Percentiles rank a stretch among this genome's conserved stretches.
Conservation (phyloP, 495 filamentous ascomycete genomes). For the Penicillium atrosanguineum region DNA sequence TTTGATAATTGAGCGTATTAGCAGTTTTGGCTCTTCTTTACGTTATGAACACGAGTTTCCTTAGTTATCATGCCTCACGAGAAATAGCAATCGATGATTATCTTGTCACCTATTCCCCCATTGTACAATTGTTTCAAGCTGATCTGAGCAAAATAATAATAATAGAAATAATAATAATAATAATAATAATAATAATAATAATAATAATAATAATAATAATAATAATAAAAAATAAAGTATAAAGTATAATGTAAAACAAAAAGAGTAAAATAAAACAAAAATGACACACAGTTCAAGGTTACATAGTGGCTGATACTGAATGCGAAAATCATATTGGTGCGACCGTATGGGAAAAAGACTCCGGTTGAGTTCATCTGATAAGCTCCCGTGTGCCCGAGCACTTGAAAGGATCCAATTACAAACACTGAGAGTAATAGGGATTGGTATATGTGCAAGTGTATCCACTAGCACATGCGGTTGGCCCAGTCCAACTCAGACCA, state of each 20-base stretch:
- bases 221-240: no score
- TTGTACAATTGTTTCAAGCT: background rate
- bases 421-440: constrained; percentile 51
- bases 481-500: constrained; percentile 46
- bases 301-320: no score
- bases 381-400: background rate
- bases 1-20: constrained; percentile 19
- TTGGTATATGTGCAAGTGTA: constrained; percentile 49
- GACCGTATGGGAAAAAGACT: no score
- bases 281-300: background rate
- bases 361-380: no score
- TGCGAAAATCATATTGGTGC: no score
- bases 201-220: no score
- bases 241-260: no score
- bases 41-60: constrained; percentile 16
- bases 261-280: background rate
- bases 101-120: background rate
- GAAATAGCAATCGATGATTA: background rate
- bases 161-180: no score
- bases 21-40: background rate
- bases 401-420: constrained; percentile 17
- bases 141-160: no score
- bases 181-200: no score
- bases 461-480: constrained; percentile 40
- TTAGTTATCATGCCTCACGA: background rate